Evolutionary conservation across 2,329 filamentous ascomycete genomes (phyloP).

Genomic region (Cadophora gregata): DNA sequence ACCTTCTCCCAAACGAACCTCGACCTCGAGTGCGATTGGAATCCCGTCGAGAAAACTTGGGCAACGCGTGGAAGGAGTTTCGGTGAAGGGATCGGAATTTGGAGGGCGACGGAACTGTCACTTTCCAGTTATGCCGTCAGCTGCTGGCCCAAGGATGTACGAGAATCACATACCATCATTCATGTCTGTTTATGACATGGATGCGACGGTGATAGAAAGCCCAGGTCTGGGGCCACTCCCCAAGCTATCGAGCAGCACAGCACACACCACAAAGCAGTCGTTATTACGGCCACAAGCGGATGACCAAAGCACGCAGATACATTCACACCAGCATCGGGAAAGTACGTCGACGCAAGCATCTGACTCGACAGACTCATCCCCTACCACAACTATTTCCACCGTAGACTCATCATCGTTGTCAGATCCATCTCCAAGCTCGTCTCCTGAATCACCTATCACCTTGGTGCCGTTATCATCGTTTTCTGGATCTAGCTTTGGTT

Average conservation of each 20-base stretch:
- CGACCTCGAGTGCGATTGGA: slow-evolving; percentile 25
- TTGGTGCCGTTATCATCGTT: slow-evolving; percentile 75
- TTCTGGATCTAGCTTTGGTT: slow-evolving; percentile 61
- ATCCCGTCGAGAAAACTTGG: slow-evolving; percentile 27
- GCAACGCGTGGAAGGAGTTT: slow-evolving; percentile 25
- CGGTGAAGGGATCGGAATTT: slow-evolving; percentile 29
- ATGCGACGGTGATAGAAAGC: slow-evolving; percentile 46
- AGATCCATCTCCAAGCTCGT: slow-evolving; percentile 89
- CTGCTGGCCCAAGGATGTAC: slow-evolving; percentile 64
- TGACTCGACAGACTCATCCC: slow-evolving; percentile 91
- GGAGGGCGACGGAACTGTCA: slow-evolving; percentile 26
- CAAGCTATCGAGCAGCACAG: slow-evolving; percentile 34
- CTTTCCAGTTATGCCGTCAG: slow-evolving; percentile 62
- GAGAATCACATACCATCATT: slow-evolving; percentile 77
- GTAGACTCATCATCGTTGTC: slow-evolving; percentile 90
- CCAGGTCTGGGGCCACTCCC: slow-evolving; percentile 31
- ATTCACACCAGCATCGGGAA: slow-evolving; percentile 70
- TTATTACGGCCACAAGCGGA: slow-evolving; percentile 21
- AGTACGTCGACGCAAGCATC: slow-evolving; percentile 80
- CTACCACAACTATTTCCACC: slow-evolving; percentile 91
- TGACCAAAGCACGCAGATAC: slow-evolving; percentile 34
- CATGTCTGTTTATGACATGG: slow-evolving; percentile 76
- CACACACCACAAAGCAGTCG: slow-evolving; percentile 26
- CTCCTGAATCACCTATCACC: slow-evolving; percentile 85
- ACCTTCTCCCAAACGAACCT: slow-evolving; percentile 32